Percentiles rank a stretch among this genome's conserved stretches.
Conservation (phyloP, 208 protist genomes). For the Acanthamoeba sp. region DNA sequence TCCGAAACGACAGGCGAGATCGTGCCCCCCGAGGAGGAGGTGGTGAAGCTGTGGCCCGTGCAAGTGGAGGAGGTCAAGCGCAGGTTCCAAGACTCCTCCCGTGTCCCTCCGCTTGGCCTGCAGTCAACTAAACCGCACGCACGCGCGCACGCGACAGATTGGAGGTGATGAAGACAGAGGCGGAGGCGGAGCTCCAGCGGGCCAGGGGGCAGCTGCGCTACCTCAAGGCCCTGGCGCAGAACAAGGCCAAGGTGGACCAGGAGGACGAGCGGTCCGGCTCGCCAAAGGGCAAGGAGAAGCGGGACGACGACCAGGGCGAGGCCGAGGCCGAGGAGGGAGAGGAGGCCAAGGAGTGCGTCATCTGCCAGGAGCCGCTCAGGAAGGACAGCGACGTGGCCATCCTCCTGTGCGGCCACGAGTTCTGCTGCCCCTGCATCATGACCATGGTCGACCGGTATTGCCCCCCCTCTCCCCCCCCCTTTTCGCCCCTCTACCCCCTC, state of each 20-base stretch:
- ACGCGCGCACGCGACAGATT: slow-evolving; percentile 70
- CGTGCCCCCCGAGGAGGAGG: slow-evolving; percentile 51
- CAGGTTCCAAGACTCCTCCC: neutral
- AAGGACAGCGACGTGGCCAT: slow-evolving; percentile 72
- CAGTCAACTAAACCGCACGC: neutral
- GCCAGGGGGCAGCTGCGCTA: slow-evolving; percentile 68
- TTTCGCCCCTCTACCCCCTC: too few species aligned
- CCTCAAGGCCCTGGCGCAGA: slow-evolving; percentile 46
- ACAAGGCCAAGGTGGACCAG: slow-evolving; percentile 26
- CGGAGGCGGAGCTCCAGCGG: slow-evolving; percentile 41
- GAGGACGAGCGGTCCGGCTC: neutral
- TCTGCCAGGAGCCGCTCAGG: slow-evolving; percentile 76
- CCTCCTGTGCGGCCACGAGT: slow-evolving; percentile 77
- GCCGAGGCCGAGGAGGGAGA: neutral
- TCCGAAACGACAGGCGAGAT: neutral
- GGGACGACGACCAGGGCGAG: neutral
- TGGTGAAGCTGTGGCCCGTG: slow-evolving; percentile 18
- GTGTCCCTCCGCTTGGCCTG: neutral
- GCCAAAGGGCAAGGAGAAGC: neutral
- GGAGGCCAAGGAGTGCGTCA: slow-evolving; percentile 65
- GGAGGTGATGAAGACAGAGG: slow-evolving; percentile 58
- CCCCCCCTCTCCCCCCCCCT: neutral
- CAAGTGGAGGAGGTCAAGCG: slow-evolving; percentile 28
- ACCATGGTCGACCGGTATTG: slow-evolving; percentile 76
- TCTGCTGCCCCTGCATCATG: slow-evolving; percentile 79